phyloP scores from a whole-genome alignment of 1,284 basidiomycete genomes.

The Ustilago trichophora region DNA sequence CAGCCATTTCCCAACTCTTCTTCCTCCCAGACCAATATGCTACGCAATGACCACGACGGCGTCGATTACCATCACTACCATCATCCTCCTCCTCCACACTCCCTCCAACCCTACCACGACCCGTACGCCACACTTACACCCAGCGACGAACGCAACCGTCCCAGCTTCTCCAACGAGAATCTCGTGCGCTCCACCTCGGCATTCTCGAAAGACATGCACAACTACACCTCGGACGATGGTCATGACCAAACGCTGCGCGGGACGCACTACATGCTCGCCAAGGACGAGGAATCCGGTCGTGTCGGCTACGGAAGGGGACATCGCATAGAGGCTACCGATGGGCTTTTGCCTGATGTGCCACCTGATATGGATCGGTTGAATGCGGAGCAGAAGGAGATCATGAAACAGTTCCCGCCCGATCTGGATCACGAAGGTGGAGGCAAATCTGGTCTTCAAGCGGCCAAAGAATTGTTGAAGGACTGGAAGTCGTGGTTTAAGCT shows the following conservation, averaged over 20 bases:
- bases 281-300: slow-evolving; percentile 18
- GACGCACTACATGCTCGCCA: slow-evolving; percentile 15
- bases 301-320: slow-evolving; percentile 21
- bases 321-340: slow-evolving; percentile 28
- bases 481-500: slow-evolving; percentile 53
- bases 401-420: slow-evolving; percentile 56
- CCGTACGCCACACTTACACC: slow-evolving; percentile 21
- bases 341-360: slow-evolving; percentile 40
- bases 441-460: slow-evolving; percentile 31
- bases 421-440: slow-evolving; percentile 53
- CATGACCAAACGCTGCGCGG: slow-evolving; percentile 10
- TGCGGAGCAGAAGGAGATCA: slow-evolving; percentile 50
- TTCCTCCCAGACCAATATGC: slow-evolving; percentile 17
- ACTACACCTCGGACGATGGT: slow-evolving; percentile 10
- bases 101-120: slow-evolving; percentile 26
- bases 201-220: slow-evolving; percentile 9
- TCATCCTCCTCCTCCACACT: neutral
- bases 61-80: slow-evolving; percentile 33
- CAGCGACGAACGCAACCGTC: neutral
- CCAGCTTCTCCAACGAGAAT: slow-evolving; percentile 10
- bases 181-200: slow-evolving; percentile 2
- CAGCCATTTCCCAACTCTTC: neutral
- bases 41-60: slow-evolving; percentile 7
- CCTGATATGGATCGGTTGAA: slow-evolving; percentile 44
- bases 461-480: slow-evolving; percentile 30